Evolutionary conservation across 2,329 filamentous ascomycete species (phyloP).

Genomic region (Fusarium agapanthi): DNA sequence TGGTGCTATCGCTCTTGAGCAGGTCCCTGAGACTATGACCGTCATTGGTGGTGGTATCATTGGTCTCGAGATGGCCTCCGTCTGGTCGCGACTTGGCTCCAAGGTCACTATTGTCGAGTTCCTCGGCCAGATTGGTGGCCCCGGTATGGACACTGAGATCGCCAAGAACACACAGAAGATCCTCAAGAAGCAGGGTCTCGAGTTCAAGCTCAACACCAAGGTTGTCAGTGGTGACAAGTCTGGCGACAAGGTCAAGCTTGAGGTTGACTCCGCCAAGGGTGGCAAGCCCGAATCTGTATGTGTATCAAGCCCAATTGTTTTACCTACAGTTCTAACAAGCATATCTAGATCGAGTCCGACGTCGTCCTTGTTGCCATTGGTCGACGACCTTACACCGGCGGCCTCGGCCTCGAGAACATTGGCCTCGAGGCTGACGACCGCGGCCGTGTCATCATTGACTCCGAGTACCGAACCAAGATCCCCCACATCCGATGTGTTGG

Average conservation of each 20-base stretch:
- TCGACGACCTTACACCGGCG: constrained; percentile 90
- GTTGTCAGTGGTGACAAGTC: constrained; percentile 84
- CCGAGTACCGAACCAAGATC: constrained; percentile 97
- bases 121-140: constrained; percentile 93
- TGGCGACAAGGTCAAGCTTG: constrained; percentile 80
- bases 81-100: constrained; percentile 92
- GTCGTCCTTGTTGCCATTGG: constrained; percentile 97
- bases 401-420: constrained; percentile 92
- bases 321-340: constrained; percentile 32
- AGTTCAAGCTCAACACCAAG: constrained; percentile 98
- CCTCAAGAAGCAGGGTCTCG: constrained; percentile 93
- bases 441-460: constrained; percentile 95
- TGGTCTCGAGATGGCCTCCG: constrained; percentile 96
- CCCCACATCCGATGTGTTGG: constrained; percentile 97
- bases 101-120: constrained; percentile 99
- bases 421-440: constrained; percentile 92
- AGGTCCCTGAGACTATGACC: constrained; percentile 95
- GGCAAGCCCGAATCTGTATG: constrained; percentile 91
- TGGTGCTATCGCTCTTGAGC: constrained; percentile 85
- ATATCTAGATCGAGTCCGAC: constrained; percentile 84
- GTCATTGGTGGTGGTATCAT: constrained; percentile 99
- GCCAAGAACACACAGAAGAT: constrained; percentile 93
- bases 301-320: constrained; percentile 19
- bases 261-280: constrained; percentile 92
- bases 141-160: constrained; percentile 95